Conservation (phyloP, 2,329 filamentous ascomycete genomes). For the Trichoderma pleuroti region DNA sequence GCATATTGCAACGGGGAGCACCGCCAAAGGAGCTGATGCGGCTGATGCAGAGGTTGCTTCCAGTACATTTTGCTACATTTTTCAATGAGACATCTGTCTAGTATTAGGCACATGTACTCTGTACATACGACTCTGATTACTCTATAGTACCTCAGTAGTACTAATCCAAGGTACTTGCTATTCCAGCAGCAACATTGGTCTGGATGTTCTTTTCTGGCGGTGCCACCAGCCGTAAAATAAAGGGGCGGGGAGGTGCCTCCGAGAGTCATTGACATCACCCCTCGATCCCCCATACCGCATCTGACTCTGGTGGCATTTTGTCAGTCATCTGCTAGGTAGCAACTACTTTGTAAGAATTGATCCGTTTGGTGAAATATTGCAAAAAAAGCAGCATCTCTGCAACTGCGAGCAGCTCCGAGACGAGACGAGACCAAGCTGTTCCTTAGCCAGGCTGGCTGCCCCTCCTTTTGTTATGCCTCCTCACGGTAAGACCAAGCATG, state of each 20-base stretch:
- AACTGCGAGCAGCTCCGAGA: background rate
- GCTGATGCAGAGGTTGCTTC: background rate
- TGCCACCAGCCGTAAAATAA: background rate
- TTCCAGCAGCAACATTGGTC: background rate
- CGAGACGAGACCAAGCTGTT: background rate
- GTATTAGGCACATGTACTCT: background rate
- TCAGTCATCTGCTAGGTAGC: background rate
- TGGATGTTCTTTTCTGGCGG: background rate
- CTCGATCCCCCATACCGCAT: background rate
- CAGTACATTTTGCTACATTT: background rate
- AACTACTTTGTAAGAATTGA: background rate
- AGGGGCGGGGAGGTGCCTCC: background rate
- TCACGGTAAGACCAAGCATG: background rate
- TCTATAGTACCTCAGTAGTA: too few species aligned
- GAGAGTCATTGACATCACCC: conserved; percentile 10
- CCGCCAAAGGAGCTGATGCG: background rate
- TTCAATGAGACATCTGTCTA: background rate
- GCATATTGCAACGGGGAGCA: background rate
- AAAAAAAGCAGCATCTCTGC: background rate
- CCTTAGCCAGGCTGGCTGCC: background rate
- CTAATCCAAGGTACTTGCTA: background rate
- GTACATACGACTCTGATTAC: background rate
- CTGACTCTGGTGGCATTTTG: background rate
- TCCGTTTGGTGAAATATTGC: background rate
- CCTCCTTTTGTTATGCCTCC: background rate